Evolutionary conservation across 192 early-diverging fungal genomes (phyloP).

Genomic region (Rhizophagus sp.): DNA sequence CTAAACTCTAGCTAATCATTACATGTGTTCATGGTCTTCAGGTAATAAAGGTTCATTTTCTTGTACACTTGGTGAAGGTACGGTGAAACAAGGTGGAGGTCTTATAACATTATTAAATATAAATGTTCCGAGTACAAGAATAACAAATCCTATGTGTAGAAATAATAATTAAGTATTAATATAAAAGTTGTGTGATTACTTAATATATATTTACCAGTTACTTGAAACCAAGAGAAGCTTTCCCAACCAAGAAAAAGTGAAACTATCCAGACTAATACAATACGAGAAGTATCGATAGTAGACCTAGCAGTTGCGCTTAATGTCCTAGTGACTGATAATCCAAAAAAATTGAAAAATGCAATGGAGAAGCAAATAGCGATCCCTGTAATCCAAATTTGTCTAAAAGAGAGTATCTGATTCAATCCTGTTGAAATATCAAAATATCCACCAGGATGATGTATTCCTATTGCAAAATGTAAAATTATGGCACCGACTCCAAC

Average conservation of each 20-base stretch:
- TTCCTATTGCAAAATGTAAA: conserved; percentile 72
- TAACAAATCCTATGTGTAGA: conserved; percentile 44
- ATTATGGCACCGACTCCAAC: conserved; percentile 70
- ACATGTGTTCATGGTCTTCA: conserved; percentile 23
- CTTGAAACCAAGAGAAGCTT: conserved; percentile 86
- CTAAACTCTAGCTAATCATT: neutral
- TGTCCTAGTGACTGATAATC: conserved; percentile 83
- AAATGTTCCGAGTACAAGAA: conserved; percentile 82
- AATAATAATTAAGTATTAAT: conserved; percentile 8
- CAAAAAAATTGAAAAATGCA: conserved; percentile 97
- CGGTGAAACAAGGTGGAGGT: conserved; percentile 54
- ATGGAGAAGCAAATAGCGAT: conserved; percentile 89
- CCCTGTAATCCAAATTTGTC: conserved; percentile 66
- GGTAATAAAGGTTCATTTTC: conserved; percentile 37
- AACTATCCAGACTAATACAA: conserved; percentile 94
- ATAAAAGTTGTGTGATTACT: conserved; percentile 34
- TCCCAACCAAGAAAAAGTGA: conserved; percentile 95
- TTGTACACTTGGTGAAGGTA: conserved; percentile 26
- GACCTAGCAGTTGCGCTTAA: conserved; percentile 89
- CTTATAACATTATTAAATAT: conserved; percentile 84
- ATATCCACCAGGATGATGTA: conserved; percentile 66
- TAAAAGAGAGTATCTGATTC: conserved; percentile 64
- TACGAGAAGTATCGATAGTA: conserved; percentile 96
- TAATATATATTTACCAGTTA: conserved; percentile 69
- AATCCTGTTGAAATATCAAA: conserved; percentile 82